Conservation (phyloP, 208 protist genomes). For the Trypanosoma boissoni region DNA sequence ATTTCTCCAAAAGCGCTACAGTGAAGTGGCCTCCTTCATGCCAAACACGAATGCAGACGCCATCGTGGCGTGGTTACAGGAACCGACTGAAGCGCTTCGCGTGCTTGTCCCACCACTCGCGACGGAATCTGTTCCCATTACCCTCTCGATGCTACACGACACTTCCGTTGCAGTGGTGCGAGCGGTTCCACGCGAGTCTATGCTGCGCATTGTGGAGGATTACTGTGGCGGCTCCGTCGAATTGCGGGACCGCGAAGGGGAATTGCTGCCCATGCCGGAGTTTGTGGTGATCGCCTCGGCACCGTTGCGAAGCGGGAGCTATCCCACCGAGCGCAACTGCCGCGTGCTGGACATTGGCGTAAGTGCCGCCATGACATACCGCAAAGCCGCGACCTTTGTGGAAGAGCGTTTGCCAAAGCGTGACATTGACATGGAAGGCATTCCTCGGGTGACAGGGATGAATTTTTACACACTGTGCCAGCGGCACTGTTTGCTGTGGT, state of each 20-base stretch:
- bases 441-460: conserved; percentile 42
- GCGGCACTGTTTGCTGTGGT: conserved; percentile 71
- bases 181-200: conserved; percentile 37
- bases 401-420: conserved; percentile 38
- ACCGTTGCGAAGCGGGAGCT: conserved; percentile 25
- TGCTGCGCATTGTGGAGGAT: conserved; percentile 59
- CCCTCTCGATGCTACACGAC: conserved; percentile 54
- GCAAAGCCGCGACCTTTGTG: conserved; percentile 56
- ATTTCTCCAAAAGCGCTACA: conserved; percentile 64
- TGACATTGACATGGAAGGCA: conserved; percentile 37
- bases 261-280: conserved; percentile 53
- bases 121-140: conserved; percentile 49
- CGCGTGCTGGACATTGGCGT: conserved; percentile 54
- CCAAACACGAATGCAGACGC: conserved; percentile 23
- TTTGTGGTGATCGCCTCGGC: conserved; percentile 65
- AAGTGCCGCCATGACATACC: conserved; percentile 52
- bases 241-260: conserved; percentile 54
- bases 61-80: conserved; percentile 53
- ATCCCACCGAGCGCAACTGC: conserved; percentile 35
- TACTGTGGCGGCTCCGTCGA: conserved; percentile 68
- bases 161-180: conserved; percentile 37
- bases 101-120: conserved; percentile 25
- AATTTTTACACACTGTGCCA: conserved; percentile 61
- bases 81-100: conserved; percentile 33
- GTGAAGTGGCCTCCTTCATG: conserved; percentile 29